Evolutionary conservation across 306 rosid genomes (phyloP), one percentile per base, ranked within the genome.

Genomic region (Pterocarpus macrocarpus): DNA sequence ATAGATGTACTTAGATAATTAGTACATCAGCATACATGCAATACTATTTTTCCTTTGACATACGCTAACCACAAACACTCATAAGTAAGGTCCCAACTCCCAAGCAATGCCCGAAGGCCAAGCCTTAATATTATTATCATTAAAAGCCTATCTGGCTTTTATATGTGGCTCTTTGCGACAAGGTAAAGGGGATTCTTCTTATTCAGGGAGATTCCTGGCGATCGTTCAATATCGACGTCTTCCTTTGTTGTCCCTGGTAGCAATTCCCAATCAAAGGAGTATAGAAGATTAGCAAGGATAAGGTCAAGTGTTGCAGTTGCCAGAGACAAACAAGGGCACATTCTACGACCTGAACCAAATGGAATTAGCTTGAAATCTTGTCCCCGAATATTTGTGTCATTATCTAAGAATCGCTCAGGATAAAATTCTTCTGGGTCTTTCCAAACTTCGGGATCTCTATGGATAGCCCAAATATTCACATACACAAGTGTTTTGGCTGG

Each of bases 241-340:
- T 80, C 69, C 6, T 2, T 39, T 3, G 1, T 63, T 17, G 50
- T 52, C 6, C 79, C 57, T 8, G 3, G 0, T 1, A 68, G 79
- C 66, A 80, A 38, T 72, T 80, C 84, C 84, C 73, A 80, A 30
- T 80, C 58, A 52, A 78, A 80, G 0, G 36, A 50, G 62, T 39
- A 5, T 36, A 72, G 67, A 22, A 80, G 73, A 39, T 80, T 71
- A 14, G 50, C 79, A 52, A 80, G 35, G 1, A 59, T 4, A 15
- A 71, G 30, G 3, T 72, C 84, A 5, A 80, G 5, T 22, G 66
- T 14, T 2, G 58, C 58, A 72, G 9, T 4, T 53, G 67, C 80
- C 70, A 74, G 39, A 7, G 3, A 32, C 5, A 81, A 0, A 10
- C 76, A 71, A 1, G 76, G 80, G 11, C 81, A 75, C 22, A 58